Evolutionary conservation across 2,329 filamentous ascomycete species (phyloP).

Genomic region (Coleophoma eucalyptorum): DNA sequence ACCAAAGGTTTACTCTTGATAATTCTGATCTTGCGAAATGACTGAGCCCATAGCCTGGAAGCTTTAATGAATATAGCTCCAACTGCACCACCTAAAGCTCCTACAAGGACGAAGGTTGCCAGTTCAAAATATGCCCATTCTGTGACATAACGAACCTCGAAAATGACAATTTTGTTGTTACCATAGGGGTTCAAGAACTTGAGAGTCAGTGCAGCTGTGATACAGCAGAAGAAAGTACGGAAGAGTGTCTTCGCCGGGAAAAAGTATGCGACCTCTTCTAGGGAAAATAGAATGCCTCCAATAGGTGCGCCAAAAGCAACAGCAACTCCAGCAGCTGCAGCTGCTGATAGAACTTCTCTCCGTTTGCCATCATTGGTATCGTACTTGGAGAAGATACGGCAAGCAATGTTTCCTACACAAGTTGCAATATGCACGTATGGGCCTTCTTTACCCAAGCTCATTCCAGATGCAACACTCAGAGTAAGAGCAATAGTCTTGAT

Average conservation of each 20-base stretch:
- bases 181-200: constrained; percentile 97
- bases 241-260: constrained; percentile 97
- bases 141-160: constrained; percentile 83
- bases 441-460: constrained; percentile 88
- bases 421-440: constrained; percentile 98
- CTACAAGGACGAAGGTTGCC: constrained; percentile 77
- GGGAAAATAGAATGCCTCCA: constrained; percentile 84
- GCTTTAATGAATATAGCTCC: constrained; percentile 97
- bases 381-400: constrained; percentile 92
- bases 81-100: constrained; percentile 76
- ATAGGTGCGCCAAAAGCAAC: constrained; percentile 92
- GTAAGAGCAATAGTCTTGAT: constrained; percentile 82
- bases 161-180: constrained; percentile 93
- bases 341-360: constrained; percentile 88
- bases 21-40: constrained; percentile 73
- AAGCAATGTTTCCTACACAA: constrained; percentile 92
- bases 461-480: constrained; percentile 84
- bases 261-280: constrained; percentile 96
- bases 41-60: constrained; percentile 82
- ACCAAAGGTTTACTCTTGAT: constrained; percentile 83
- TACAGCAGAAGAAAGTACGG: constrained; percentile 97
- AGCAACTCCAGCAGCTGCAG: constrained; percentile 85
- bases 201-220: constrained; percentile 82
- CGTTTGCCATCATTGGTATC: constrained; percentile 91
- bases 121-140: constrained; percentile 97